Evolutionary conservation across 441 rosid genomes (phyloP), one percentile per base, ranked within the genome.

Genomic region (Populus hybrid): DNA sequence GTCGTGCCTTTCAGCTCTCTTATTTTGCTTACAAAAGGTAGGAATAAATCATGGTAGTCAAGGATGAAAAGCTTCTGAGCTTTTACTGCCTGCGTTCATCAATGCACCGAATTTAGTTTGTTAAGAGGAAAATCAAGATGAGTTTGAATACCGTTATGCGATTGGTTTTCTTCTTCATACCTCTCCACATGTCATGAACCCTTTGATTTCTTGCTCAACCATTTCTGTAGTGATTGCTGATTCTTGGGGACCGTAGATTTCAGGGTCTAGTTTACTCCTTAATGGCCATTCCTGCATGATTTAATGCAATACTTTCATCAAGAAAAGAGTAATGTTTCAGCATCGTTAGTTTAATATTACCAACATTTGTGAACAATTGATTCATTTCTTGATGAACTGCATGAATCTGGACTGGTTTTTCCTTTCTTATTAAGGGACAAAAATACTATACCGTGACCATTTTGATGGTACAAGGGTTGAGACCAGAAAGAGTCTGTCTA

Each of bases 401-500:
- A 18, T 16, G 21, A 53, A 53, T 0, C 61, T 18, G 61, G 21
- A 53, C 61, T 53, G 61, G n/a, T 53, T 53, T 53, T 53, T 53
- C 7, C 21, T 53, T 53, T 5, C 19, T 14, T 53, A 53, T 53
- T 18, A 53, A 53, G 2, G 21, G 8, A 16, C 61, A 53, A 16
- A 53, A 1, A 53, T 53, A 53, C 61, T 5, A 16, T 53, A 92
- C 97, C 86, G 82, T 84, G 69, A 94, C 79, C 74, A 88, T 82
- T 72, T 84, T 84, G 69, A 94, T 71, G 82, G 79, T 26, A 24
- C 69, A 82, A 11, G 98, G 98, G 42, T 94, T 90, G 36, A 92
- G 87, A 50, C 97, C 98, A 3, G 97, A 89, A 53, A 94, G 88
- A 19, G 92, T 88, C 78, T 94, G 92, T 5, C 98, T 85, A 65